Base-by-base conservation (phyloP, 2,329 filamentous ascomycete species). In the Coniochaeta sp. region DNA sequence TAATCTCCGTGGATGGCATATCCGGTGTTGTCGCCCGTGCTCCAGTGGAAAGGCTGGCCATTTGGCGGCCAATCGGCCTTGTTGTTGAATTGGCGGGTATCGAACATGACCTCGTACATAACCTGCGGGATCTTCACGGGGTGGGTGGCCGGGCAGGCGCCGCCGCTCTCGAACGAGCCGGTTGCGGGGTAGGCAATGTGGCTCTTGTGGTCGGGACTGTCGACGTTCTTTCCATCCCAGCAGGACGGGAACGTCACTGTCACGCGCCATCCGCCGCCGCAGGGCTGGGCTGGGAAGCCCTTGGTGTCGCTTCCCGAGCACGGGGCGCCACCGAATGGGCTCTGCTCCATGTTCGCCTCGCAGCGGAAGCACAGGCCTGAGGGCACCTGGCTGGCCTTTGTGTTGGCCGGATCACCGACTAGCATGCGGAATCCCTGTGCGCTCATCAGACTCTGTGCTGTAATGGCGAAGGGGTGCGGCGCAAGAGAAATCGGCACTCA, bases 171-270 rank as follows among this genome's bases (percentile, higher is more conserved):
- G 32, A 58, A 59, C 16, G 56, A 58, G 32, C 57, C 57, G 8
- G 47, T 51, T 12, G 52, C 40, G 26, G 56, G 54, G 50, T 57
- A 55, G 18, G 54, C 52, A 31, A 53, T 53, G 48, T 57, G 42
- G 31, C 18, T 27, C 30, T 49, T 49, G 30, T 49, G 47, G 47
- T 49, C 47, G 9, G 47, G 47, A 12, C 30, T 35, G 47, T 49
- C 47, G 5, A 18, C 26, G 30, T 49, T 49, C 26, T 49, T 49
- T 28, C 47, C 47, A 18, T 49, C 47, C 47, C 47, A 49, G 66
- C 75, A 68, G 63, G 64, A 62, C 3, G 66, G 67, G 58, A 73
- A 73, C 40, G 70, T 67, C 45, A 72, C 62, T 14, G 70, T 67
- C 2, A 68, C 67, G 62, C 71, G 69, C 52, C 72, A 72, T 24